These are phyloP conservation scores for Ganoderma multipileum DNA, from an alignment of 1,284 basidiomycete genomes.

Conservation along the genomic window DNA sequence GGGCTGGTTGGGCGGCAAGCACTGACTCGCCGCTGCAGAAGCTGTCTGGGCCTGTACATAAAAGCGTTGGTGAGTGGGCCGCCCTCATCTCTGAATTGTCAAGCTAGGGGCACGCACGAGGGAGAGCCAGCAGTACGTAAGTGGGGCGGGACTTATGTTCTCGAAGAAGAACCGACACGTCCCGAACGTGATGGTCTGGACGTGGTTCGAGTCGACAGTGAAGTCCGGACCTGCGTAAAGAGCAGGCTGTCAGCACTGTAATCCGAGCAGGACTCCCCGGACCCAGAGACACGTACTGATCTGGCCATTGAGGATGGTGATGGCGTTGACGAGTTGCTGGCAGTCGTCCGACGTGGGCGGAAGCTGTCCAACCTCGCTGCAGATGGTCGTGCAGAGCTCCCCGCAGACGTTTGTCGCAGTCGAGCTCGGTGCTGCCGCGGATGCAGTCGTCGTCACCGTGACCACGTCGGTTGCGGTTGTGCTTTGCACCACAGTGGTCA, in stretches of 20 bases:
- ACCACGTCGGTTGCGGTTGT: conserved; percentile 27
- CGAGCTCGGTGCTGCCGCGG: neutral
- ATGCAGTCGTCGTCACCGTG: conserved; percentile 32
- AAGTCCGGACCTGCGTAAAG: conserved; percentile 32
- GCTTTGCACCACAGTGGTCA: conserved; percentile 15
- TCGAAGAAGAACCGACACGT: conserved; percentile 37
- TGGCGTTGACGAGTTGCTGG: conserved; percentile 34
- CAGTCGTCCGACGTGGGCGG: conserved; percentile 39
- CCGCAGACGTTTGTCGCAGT: neutral
- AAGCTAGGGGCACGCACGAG: conserved; percentile 22
- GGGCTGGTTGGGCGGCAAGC: conserved; percentile 34
- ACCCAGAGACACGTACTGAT: conserved; percentile 17
- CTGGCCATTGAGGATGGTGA: conserved; percentile 34
- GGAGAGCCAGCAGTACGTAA: conserved; percentile 32
- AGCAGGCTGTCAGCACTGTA: neutral
- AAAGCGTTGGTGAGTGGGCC: neutral
- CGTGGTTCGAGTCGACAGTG: conserved; percentile 27
- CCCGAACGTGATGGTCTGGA: conserved; percentile 34
- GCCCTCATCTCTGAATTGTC: neutral
- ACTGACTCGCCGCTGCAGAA: conserved; percentile 28
- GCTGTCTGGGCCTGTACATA: conserved; percentile 20
- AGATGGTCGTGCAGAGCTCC: conserved; percentile 27
- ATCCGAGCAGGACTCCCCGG: too few species aligned
- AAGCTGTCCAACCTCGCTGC: conserved; percentile 31
- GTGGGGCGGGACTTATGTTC: conserved; percentile 27